phyloP scores from a whole-genome alignment of 495 filamentous ascomycete genomes.

The Massariosphaeria phaeospora region DNA sequence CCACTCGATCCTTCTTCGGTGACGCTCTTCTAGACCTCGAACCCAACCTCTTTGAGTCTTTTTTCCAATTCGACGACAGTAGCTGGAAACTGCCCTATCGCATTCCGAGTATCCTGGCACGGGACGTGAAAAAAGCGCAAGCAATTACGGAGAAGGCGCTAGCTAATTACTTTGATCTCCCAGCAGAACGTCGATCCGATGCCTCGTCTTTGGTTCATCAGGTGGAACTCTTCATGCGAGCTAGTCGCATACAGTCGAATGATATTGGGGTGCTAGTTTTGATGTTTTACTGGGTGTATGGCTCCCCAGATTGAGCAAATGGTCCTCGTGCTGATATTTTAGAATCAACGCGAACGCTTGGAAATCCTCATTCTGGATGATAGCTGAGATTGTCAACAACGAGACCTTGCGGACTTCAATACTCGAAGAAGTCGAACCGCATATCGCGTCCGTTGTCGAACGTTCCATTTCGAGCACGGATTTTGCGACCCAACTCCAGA shows the following conservation, averaged over 20 bases:
- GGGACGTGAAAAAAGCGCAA: constrained; percentile 11
- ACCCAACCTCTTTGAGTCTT: constrained; percentile 18
- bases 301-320: background rate
- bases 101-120: constrained; percentile 21
- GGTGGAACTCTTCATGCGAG: background rate
- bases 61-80: constrained; percentile 32
- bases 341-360: constrained; percentile 33
- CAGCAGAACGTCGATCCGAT: background rate
- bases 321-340: constrained; percentile 19
- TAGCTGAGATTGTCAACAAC: constrained; percentile 29
- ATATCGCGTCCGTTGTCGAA: background rate
- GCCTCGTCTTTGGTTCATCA: background rate
- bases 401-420: background rate
- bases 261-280: background rate
- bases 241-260: background rate
- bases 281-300: background rate
- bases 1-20: constrained; percentile 23
- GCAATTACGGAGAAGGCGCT: background rate
- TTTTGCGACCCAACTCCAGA: background rate
- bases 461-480: background rate
- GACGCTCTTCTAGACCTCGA: constrained; percentile 21
- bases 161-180: background rate
- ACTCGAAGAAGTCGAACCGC: background rate
- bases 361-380: constrained; percentile 35
- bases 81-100: constrained; percentile 33